Evolutionary conservation across 805 yeast genomes (phyloP).

Genomic region (Zygosaccharomyces gambellarensis): DNA sequence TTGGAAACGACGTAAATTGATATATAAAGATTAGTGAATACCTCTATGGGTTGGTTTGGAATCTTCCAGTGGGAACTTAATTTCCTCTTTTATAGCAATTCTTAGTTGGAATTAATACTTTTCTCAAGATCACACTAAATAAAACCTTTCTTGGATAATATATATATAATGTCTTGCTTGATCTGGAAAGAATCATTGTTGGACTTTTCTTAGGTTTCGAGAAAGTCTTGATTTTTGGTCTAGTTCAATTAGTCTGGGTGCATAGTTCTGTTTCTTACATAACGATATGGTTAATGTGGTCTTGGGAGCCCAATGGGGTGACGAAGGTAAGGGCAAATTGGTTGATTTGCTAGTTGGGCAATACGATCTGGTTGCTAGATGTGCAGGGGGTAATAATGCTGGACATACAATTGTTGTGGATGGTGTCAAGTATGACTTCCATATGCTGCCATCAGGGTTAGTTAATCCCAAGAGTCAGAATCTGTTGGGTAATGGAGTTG

Average conservation of each 20-base stretch:
- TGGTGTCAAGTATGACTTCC: constrained; percentile 89
- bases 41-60: background rate
- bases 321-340: constrained; percentile 98
- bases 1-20: background rate
- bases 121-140: background rate
- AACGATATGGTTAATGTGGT: constrained; percentile 59
- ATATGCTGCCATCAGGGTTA: constrained; percentile 97
- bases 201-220: background rate
- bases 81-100: background rate
- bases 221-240: background rate
- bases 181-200: background rate
- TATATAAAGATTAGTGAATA: background rate
- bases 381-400: constrained; percentile 99
- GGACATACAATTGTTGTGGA: constrained; percentile 97
- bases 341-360: constrained; percentile 93
- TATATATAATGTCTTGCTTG: background rate
- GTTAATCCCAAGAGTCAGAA: constrained; percentile 89
- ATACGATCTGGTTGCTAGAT: constrained; percentile 94
- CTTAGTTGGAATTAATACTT: background rate
- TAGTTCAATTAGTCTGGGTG: background rate
- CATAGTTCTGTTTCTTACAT: background rate
- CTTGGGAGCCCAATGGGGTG: constrained; percentile 99
- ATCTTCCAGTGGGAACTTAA: background rate
- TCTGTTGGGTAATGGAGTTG: constrained; percentile 94
- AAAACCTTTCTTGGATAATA: background rate